Conservation (phyloP, 208 protist species). For the Novymonas esmeraldas region DNA sequence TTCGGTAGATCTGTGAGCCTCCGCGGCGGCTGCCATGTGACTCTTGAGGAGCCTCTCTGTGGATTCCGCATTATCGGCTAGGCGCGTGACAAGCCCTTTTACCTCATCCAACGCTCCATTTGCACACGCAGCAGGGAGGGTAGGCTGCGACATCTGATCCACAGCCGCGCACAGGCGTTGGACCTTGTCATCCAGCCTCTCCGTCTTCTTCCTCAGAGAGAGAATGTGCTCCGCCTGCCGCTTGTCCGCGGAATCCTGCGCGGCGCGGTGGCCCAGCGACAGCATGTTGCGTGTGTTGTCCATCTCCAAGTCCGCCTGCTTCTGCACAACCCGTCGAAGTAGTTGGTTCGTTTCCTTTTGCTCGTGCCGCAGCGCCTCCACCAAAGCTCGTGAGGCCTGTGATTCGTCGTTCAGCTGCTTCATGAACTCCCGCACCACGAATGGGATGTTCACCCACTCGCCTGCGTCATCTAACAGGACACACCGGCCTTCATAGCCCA, state of each 20-base stretch:
- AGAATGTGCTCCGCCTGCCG: conserved; percentile 30
- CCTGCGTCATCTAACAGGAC: conserved; percentile 55
- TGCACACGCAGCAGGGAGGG: neutral
- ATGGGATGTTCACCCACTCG: conserved; percentile 82
- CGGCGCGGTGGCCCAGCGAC: conserved; percentile 14
- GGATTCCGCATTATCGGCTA: neutral
- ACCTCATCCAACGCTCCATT: neutral
- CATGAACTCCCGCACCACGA: conserved; percentile 60
- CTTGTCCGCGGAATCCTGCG: conserved; percentile 2
- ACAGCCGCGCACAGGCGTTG: conserved; percentile 6
- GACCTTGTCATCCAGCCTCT: conserved; percentile 32
- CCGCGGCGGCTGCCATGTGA: neutral
- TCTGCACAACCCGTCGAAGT: conserved; percentile 51
- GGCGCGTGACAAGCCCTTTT: conserved; percentile 7
- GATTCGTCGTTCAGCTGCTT: conserved; percentile 58
- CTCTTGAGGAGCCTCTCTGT: conserved; percentile 3
- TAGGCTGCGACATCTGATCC: neutral
- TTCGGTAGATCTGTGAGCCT: neutral
- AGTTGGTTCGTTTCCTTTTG: conserved; percentile 49
- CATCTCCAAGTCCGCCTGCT: conserved; percentile 62
- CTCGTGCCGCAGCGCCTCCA: conserved; percentile 44
- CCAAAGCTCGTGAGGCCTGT: conserved; percentile 26
- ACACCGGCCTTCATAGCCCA: conserved; percentile 25
- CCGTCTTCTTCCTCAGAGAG: conserved; percentile 28
- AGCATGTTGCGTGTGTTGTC: conserved; percentile 41